A percentile compares a stretch with the other conserved stretches of the same genome.
Evolutionary conservation across 2,329 filamentous ascomycete species (phyloP).

Genomic region (Chaetomiaceae sp.): DNA sequence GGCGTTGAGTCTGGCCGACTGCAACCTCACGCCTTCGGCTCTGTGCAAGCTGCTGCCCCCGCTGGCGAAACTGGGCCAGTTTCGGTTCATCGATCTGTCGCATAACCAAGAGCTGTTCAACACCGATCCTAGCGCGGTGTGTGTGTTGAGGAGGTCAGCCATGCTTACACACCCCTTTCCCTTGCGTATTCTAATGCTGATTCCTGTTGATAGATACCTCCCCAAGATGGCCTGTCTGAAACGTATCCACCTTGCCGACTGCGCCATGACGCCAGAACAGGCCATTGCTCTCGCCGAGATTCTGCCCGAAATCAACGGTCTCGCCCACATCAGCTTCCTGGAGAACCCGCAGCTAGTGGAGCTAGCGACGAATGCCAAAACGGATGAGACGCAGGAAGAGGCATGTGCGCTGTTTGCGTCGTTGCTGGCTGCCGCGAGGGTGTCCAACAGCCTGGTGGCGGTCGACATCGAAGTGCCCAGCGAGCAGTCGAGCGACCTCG

Average conservation of each 20-base stretch:
- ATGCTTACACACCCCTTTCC: neutral
- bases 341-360: constrained; percentile 71
- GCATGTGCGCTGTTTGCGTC: constrained; percentile 92
- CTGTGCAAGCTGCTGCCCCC: constrained; percentile 72
- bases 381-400: constrained; percentile 81
- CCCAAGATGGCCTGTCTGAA: constrained; percentile 75
- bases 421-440: constrained; percentile 77
- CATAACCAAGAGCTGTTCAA: constrained; percentile 82
- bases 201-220: constrained; percentile 56
- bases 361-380: constrained; percentile 70
- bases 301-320: constrained; percentile 71
- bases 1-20: constrained; percentile 82
- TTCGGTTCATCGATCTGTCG: constrained; percentile 87
- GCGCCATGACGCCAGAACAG: constrained; percentile 79
- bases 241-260: constrained; percentile 80
- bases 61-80: constrained; percentile 63
- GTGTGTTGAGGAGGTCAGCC: constrained; percentile 66
- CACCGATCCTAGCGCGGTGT: constrained; percentile 66
- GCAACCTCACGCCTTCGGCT: constrained; percentile 69
- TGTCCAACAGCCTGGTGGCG: constrained; percentile 79
- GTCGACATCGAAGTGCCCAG: constrained; percentile 88
- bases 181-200: neutral
- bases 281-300: constrained; percentile 88
- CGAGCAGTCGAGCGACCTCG: constrained; percentile 77
- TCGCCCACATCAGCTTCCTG: constrained; percentile 83